Evolutionary conservation across 129 eudicot species (phyloP), one percentile per base, ranked within the genome.

Genomic region (Sambucus nigra): DNA sequence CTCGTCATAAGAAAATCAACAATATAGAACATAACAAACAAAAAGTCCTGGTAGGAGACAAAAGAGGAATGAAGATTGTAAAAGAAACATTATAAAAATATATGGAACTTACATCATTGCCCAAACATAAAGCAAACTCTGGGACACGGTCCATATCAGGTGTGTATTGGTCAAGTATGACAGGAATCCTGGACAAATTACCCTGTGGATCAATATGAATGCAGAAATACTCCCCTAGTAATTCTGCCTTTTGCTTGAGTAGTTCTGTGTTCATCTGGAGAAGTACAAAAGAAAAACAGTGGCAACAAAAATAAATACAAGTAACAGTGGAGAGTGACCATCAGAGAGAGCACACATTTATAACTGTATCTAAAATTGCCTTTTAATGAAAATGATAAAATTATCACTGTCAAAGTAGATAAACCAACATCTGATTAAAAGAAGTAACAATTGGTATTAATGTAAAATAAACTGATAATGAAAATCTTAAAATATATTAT

Each of bases 121-220:
- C 95, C 70, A 91, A 63, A 70, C 87, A 85, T 24, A 91, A 77
- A 60, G 68, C 74, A 72, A 91, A 79, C 55, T 91, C 99, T 7
- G 99, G 99, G 54, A 82, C 82, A 50, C 89, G 89, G 42, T 91
- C 99, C 99, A 91, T 82, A 64, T 91, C 99, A 60, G 99, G 99
- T 27, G 88, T 86, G 70, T 91, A 75, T 67, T 91, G 95, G 71
- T 91, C 95, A 49, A 91, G 87, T 60, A 91, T 71, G 64, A 82
- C 82, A n/a, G 99, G 99, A 47, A 91, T 84, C 76, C 99, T 84
- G 23, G 76, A 70, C 80, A 91, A 68, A 60, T 86, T 86, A 25
- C 89, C 94, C 31, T 79, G 67, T 26, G 69, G 22, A 60, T 91
- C 95, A 53, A 91, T 76, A 65, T 77, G 52, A 51, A 91, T 72